Percentiles rank a stretch among this genome's conserved stretches.
Conservation (phyloP, 495 filamentous ascomycete genomes). For the Tuber calosporum region DNA sequence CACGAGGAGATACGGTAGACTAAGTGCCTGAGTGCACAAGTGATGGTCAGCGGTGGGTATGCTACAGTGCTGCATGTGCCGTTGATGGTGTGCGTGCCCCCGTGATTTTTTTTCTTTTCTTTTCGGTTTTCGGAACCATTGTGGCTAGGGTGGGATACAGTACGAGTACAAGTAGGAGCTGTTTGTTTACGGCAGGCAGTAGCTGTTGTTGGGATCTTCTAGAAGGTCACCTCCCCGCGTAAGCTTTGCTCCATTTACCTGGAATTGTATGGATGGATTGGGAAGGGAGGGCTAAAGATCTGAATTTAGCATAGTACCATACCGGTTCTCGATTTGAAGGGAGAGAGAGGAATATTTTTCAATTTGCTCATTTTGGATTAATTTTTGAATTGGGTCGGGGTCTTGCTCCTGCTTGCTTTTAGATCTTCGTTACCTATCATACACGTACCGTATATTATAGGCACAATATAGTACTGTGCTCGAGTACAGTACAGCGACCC, state of each 20-base stretch:
- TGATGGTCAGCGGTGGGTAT: neutral
- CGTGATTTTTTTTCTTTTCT: conserved; percentile 1
- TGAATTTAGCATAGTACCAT: neutral
- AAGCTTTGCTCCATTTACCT: neutral
- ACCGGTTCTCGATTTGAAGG: neutral
- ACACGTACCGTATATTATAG: neutral
- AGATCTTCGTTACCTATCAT: neutral
- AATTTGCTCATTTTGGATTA: neutral
- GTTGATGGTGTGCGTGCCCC: neutral
- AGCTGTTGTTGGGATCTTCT: neutral
- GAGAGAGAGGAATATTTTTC: neutral
- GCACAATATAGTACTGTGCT: neutral
- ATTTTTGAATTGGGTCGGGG: neutral
- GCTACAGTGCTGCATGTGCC: neutral
- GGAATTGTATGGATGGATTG: neutral
- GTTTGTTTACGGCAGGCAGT: neutral
- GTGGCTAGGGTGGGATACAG: neutral
- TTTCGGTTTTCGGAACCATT: neutral
- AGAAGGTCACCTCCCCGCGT: conserved; percentile 5
- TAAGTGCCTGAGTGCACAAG: neutral
- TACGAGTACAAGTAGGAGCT: too few species aligned
- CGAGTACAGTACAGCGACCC: neutral
- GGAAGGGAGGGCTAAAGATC: neutral
- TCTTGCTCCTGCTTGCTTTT: neutral
- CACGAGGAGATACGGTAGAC: too few species aligned